Conservation (phyloP, 176 grass and related monocot genomes). For the Saccharum officinarum region DNA sequence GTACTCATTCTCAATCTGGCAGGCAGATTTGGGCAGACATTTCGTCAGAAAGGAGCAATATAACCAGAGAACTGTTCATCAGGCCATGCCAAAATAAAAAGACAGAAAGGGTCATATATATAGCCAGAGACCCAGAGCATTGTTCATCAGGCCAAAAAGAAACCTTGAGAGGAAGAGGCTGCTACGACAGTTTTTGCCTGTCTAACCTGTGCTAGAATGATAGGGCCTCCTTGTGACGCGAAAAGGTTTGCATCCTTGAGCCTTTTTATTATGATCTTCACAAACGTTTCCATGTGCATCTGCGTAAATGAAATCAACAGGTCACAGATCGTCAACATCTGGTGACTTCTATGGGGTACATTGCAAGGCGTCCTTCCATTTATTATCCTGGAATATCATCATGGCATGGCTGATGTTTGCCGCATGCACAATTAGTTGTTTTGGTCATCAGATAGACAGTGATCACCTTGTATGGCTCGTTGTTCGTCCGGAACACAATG, state of each 20-base stretch:
- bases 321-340: not conserved
- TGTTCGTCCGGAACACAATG: slow-evolving; percentile 74
- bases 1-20: slow-evolving; percentile 96
- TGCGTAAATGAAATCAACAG: slow-evolving; percentile 33
- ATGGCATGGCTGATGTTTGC: not conserved
- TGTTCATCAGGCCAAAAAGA: not conserved
- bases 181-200: not conserved
- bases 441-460: not conserved
- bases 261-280: slow-evolving; percentile 51
- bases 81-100: not conserved
- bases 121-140: not conserved
- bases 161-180: not conserved
- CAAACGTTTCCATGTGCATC: slow-evolving; percentile 69
- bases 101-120: too few species aligned
- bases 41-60: not conserved
- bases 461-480: slow-evolving; percentile 79
- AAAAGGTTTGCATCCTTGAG: slow-evolving; percentile 85
- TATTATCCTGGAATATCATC: not conserved
- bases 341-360: not conserved
- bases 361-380: not conserved
- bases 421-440: not conserved
- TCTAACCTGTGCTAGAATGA: slow-evolving; percentile 81
- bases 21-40: not conserved
- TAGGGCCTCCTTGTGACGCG: slow-evolving; percentile 81
- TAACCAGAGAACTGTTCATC: not conserved